Base-by-base conservation (phyloP, 257 asterid genomes). In the Nemophila menziesii region DNA sequence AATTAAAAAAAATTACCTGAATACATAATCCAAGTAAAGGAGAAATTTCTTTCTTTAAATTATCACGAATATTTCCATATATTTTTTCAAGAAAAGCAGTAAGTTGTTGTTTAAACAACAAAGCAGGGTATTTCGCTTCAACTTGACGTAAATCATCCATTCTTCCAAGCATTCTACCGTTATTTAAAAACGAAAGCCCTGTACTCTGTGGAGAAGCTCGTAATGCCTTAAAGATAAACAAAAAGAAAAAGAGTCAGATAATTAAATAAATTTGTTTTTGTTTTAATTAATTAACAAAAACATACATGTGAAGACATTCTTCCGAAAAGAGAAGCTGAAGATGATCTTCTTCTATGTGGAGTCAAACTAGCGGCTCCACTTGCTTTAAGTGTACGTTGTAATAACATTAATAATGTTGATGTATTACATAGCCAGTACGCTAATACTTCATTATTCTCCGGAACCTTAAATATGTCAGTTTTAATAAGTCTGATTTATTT, bases 71-170 rank as follows among this genome's bases (percentile, higher is more conserved):
- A 79, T 78, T 66, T 52, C 98, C 98, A 72, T 90, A 90, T 52
- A 90, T 85, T 78, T 90, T 90, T 74, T 90, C 96, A 67, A 90
- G 81, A 73, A 80, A 90, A 69, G 98, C 98, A 58, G 98, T 90
- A 46, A 90, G 96, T 77, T 90, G 98, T 75, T 84, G 98, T 76
- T 90, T 84, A 77, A 90, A 90, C 72, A 90, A 64, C 65, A 90
- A 73, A 48, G 98, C 98, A 54, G 96, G 98, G 63, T 90, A 90
- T 54, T 90, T 90, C 54, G 98, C 98, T 67, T 89, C 98, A 56
- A 89, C 95, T 62, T 89, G 98, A 41, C 98, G 86, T 54, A 89
- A 62, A 75, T 78, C 98, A 65, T 89, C 96, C 53, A 80, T 70
- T 72, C 80, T 76, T 58, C 96, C 92, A 56, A 89, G 86, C 67